Conservation (phyloP, 305 asterid genomes). For the Solanum hybrid region DNA sequence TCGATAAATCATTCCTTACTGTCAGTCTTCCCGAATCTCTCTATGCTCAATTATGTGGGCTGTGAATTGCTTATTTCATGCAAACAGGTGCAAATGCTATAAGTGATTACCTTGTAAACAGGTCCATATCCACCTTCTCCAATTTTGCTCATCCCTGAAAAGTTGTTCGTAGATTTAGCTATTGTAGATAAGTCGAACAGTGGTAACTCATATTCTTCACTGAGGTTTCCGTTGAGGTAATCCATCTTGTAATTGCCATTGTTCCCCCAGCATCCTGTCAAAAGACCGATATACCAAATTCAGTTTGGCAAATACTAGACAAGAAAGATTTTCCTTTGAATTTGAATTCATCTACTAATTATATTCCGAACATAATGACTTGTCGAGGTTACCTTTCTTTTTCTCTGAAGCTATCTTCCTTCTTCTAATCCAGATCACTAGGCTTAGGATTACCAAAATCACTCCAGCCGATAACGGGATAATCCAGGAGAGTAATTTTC, state of each 20-base stretch:
- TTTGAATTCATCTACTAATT: background rate
- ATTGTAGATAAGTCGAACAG: slow-evolving; percentile 11
- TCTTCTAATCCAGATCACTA: background rate
- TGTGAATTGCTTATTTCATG: background rate
- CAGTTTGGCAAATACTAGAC: background rate
- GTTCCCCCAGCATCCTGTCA: background rate
- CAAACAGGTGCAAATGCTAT: background rate
- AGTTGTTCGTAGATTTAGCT: slow-evolving; percentile 25
- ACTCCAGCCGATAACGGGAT: background rate
- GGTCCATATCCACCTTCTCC: slow-evolving; percentile 38
- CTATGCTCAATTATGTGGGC: background rate
- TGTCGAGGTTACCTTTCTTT: background rate
- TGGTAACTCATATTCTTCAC: slow-evolving; percentile 27
- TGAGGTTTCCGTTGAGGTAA: background rate
- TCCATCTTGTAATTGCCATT: background rate
- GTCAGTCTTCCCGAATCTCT: background rate
- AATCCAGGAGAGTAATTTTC: background rate
- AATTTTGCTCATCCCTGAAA: slow-evolving; percentile 19
- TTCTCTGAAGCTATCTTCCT: background rate
- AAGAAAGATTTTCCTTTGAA: background rate
- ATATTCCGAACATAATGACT: background rate
- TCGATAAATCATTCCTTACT: background rate
- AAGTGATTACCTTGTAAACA: slow-evolving; percentile 19
- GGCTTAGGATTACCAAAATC: background rate
- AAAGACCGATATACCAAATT: background rate